phyloP scores from a whole-genome alignment of 225 moss, liverwort and hornwort species.

The Marchantia paleacea region DNA sequence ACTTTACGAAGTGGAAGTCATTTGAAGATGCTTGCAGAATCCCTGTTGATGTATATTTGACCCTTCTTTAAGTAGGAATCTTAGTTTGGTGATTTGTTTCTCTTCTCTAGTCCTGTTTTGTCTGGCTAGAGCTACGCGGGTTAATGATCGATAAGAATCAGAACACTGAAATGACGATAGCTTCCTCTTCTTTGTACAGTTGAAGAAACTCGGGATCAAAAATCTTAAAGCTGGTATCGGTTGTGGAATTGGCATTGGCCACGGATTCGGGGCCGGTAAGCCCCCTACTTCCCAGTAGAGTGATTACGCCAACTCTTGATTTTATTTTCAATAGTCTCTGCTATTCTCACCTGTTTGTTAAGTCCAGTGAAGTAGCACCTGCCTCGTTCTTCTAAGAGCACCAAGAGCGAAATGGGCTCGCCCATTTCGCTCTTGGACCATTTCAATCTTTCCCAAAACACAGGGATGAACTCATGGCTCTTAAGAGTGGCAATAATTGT shows the following conservation, averaged over 20 bases:
- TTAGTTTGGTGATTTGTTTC: background rate
- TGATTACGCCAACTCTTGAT: background rate
- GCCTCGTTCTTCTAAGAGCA: background rate
- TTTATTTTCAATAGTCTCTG: background rate
- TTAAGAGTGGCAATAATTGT: too few relatives aligned
- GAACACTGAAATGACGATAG: background rate
- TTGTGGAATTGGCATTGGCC: conserved; percentile 51
- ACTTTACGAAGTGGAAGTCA: background rate
- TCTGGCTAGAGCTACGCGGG: background rate
- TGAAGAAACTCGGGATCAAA: conserved; percentile 45
- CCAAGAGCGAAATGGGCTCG: too few relatives aligned
- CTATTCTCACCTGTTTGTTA: background rate
- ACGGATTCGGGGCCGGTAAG: conserved; percentile 53
- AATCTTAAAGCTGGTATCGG: conserved; percentile 52
- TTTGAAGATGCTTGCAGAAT: background rate
- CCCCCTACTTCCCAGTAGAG: background rate
- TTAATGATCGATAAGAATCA: too few relatives aligned
- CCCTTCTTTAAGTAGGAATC: background rate
- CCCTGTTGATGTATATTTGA: background rate
- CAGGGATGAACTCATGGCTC: too few relatives aligned
- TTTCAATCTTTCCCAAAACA: background rate
- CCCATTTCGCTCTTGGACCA: background rate
- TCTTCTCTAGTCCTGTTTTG: background rate
- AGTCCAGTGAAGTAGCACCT: background rate
- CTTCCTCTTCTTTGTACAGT: conserved; percentile 18